Evolutionary conservation across 768 basidiomycete genomes (phyloP).

Genomic region (Suillus subluteus): DNA sequence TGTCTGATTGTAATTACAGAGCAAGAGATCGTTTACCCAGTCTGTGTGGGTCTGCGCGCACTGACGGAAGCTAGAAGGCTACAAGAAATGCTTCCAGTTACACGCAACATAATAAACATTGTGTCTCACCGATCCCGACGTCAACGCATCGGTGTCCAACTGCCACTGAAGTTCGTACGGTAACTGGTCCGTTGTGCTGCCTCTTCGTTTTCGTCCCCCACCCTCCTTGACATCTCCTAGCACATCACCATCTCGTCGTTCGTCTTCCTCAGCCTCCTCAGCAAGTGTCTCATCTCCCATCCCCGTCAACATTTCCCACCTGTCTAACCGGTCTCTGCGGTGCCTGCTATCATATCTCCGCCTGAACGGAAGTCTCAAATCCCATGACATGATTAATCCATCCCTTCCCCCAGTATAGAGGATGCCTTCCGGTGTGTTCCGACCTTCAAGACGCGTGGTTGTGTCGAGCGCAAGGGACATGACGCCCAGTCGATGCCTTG

Average conservation of each 20-base stretch:
- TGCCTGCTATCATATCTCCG: slow-evolving; percentile 38
- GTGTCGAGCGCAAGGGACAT: slow-evolving; percentile 87
- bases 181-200: slow-evolving; percentile 36
- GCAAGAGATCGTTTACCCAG: slow-evolving; percentile 94
- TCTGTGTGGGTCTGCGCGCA: slow-evolving; percentile 88
- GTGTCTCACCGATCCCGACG: slow-evolving; percentile 51
- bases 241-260: slow-evolving; percentile 74
- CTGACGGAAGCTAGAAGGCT: slow-evolving; percentile 65
- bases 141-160: slow-evolving; percentile 59
- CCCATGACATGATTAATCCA: slow-evolving; percentile 88
- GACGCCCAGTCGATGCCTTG: slow-evolving; percentile 87
- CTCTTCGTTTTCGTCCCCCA: slow-evolving; percentile 36
- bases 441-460: slow-evolving; percentile 74
- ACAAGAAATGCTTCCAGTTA: slow-evolving; percentile 7
- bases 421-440: slow-evolving; percentile 77
- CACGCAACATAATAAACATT: neutral
- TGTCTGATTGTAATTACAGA: slow-evolving; percentile 92
- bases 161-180: slow-evolving; percentile 83
- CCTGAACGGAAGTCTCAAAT: slow-evolving; percentile 68
- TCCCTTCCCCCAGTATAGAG: slow-evolving; percentile 90
- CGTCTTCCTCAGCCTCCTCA: slow-evolving; percentile 71
- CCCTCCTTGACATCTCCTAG: slow-evolving; percentile 68
- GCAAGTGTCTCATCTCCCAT: slow-evolving; percentile 75
- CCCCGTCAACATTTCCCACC: slow-evolving; percentile 86
- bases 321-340: slow-evolving; percentile 35